Conservation (phyloP, 2,329 filamentous ascomycete genomes). For the Atkinsonella texensis region DNA sequence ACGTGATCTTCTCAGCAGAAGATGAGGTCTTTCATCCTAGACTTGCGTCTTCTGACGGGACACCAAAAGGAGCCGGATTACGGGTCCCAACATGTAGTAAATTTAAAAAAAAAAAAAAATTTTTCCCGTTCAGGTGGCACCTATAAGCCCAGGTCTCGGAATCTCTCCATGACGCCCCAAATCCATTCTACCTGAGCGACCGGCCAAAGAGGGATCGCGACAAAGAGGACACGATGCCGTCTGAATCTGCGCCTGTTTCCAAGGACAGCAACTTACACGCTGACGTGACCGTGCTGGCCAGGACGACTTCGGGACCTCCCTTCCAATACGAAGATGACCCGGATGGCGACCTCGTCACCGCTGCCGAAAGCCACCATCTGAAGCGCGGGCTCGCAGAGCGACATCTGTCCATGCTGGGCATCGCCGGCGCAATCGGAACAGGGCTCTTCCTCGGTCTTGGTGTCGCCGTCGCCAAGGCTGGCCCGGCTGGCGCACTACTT, state of each 20-base stretch:
- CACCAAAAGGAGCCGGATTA: no score
- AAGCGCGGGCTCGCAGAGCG: constrained; percentile 24
- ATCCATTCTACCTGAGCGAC: not conserved
- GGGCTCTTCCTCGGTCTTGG: constrained; percentile 49
- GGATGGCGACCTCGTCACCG: constrained; percentile 33
- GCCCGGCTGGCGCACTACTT: constrained; percentile 34
- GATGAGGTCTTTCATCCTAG: no score
- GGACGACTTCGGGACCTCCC: constrained; percentile 2
- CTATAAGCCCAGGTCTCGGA: no score
- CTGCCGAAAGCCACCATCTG: constrained; percentile 36
- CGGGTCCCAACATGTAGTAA: no score
- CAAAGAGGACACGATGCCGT: not conserved
- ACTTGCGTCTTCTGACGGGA: no score
- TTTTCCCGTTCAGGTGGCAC: no score
- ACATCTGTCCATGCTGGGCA: constrained; percentile 51
- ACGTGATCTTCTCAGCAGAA: no score
- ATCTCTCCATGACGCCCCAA: not conserved
- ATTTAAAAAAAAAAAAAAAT: no score
- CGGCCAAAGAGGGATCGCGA: not conserved
- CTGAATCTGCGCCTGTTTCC: not conserved
- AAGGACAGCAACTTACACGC: not conserved
- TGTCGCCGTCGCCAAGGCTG: constrained; percentile 37
- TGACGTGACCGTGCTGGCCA: not conserved
- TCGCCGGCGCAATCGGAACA: constrained; percentile 49
- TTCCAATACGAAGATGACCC: constrained; percentile 3